Evolutionary conservation across 306 rosid genomes (phyloP).

Genomic region (Cicer chorassanicum): DNA sequence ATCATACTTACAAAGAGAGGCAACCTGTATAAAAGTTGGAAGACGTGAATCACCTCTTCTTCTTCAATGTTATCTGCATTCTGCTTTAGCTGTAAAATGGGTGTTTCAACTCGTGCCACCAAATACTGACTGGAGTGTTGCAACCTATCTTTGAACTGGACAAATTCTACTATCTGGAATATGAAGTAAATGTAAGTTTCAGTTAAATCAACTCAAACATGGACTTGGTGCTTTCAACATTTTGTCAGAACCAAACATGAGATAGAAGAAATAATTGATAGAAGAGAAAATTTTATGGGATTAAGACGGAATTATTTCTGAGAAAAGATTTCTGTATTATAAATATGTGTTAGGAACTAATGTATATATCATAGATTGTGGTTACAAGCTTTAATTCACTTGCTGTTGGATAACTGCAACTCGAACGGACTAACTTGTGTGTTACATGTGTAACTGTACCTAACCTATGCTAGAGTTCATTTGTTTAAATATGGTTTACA

Average conservation of each 20-base stretch:
- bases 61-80: slow-evolving; percentile 80
- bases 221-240: slow-evolving; percentile 21
- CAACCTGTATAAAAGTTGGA: slow-evolving; percentile 33
- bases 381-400: not conserved
- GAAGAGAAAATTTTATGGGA: not conserved
- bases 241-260: slow-evolving; percentile 20
- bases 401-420: not conserved
- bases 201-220: slow-evolving; percentile 29
- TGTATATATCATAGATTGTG: not conserved
- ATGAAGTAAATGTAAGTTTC: slow-evolving; percentile 17
- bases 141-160: slow-evolving; percentile 87
- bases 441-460: not conserved
- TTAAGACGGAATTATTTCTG: not conserved
- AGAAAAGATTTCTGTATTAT: not conserved
- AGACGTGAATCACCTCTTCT: slow-evolving; percentile 69
- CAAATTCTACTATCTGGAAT: slow-evolving; percentile 93
- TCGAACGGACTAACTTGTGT: not conserved
- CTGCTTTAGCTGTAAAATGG: slow-evolving; percentile 84
- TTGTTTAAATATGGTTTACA: not conserved
- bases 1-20: slow-evolving; percentile 35
- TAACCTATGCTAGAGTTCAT: not conserved
- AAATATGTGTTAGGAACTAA: not conserved
- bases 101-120: slow-evolving; percentile 74
- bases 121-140: slow-evolving; percentile 86
- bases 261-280: not conserved